These are phyloP conservation scores for Ganoderma boninense DNA, from an alignment of 1,284 basidiomycete species.

Conservation along the genomic window DNA sequence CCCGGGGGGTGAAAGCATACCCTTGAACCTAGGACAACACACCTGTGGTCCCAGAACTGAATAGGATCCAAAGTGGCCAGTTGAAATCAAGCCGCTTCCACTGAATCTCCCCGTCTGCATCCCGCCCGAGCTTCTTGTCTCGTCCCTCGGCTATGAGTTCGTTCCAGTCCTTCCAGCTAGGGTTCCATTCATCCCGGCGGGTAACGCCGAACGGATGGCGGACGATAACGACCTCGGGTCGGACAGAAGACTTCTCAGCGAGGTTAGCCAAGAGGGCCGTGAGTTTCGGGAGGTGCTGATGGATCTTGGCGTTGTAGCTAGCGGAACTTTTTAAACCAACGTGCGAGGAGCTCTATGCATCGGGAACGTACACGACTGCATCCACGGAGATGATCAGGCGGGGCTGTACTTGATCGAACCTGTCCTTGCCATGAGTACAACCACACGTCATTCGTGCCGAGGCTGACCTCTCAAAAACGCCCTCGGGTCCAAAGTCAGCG, in stretches of 20 bases:
- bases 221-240: constrained; percentile 69
- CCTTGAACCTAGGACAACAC: constrained; percentile 30
- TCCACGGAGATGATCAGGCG: constrained; percentile 79
- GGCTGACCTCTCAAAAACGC: constrained; percentile 78
- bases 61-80: constrained; percentile 89
- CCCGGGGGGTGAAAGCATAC: constrained; percentile 15
- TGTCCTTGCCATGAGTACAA: constrained; percentile 35
- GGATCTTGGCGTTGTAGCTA: constrained; percentile 77
- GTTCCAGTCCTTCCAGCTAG: constrained; percentile 65
- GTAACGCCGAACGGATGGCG: constrained; percentile 48
- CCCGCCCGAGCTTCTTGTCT: constrained; percentile 54
- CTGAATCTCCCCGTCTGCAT: constrained; percentile 60
- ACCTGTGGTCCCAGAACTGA: constrained; percentile 88
- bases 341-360: not conserved
- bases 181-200: constrained; percentile 50
- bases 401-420: constrained; percentile 80
- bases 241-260: constrained; percentile 43
- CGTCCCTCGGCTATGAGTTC: constrained; percentile 59
- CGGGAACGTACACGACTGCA: constrained; percentile 64
- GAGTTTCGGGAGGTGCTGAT: constrained; percentile 76
- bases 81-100: constrained; percentile 77
- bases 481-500: constrained; percentile 86
- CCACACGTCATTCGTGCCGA: not conserved
- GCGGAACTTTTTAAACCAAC: constrained; percentile 16
- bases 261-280: constrained; percentile 62